phyloP scores from a whole-genome alignment of 73 alveolate genomes.

The Paramecium sonneborni region DNA sequence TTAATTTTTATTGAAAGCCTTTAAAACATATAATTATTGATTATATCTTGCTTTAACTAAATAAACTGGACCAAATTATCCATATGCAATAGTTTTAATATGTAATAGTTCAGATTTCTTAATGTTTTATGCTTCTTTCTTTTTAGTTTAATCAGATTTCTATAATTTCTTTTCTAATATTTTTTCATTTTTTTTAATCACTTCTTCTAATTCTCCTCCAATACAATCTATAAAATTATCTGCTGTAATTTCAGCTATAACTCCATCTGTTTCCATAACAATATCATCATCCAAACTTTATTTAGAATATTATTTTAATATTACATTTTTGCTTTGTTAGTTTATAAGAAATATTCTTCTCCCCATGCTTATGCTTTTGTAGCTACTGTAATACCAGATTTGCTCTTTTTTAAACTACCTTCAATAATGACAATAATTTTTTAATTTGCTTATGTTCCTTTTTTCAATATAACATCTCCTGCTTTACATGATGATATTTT shows the following conservation, averaged over 20 bases:
- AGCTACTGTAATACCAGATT: conserved; percentile 60
- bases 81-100: conserved; percentile 58
- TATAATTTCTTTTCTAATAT: conserved; percentile 47
- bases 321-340: conserved; percentile 48
- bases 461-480: conserved; percentile 62
- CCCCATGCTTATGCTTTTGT: conserved; percentile 69
- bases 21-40: conserved; percentile 53
- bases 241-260: conserved; percentile 58
- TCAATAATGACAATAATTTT: conserved; percentile 64
- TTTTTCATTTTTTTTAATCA: conserved; percentile 46
- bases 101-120: conserved; percentile 31
- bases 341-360: conserved; percentile 55
- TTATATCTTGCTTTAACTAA: conserved; percentile 62
- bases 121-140: conserved; percentile 48
- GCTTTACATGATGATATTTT: conserved; percentile 62
- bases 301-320: neutral
- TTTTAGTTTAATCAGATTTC: conserved; percentile 57
- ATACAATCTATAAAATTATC: conserved; percentile 62
- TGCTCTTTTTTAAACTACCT: conserved; percentile 58
- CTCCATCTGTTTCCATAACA: conserved; percentile 68
- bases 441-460: conserved; percentile 59
- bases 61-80: conserved; percentile 63
- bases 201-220: conserved; percentile 61
- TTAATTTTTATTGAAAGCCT: conserved; percentile 49
- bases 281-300: conserved; percentile 57